phyloP scores from a whole-genome alignment of 352 stramenopile genomes.

The Albugo laibachii region DNA sequence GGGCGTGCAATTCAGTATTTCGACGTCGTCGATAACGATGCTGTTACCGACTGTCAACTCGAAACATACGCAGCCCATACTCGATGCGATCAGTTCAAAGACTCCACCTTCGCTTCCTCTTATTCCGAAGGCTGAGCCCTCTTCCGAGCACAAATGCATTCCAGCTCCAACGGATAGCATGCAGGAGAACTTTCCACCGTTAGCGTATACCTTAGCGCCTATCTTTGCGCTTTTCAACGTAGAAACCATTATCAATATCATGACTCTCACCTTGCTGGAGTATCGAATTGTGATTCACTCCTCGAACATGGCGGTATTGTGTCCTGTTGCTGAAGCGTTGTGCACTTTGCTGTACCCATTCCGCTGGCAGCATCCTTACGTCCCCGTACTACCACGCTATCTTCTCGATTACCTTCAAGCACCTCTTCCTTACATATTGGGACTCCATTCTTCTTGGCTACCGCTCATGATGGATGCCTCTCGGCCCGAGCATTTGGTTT shows the following conservation, averaged over 20 bases:
- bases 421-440: constrained; percentile 63
- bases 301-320: constrained; percentile 48
- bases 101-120: too few relatives aligned
- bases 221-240: constrained; percentile 62
- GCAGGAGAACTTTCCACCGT: constrained; percentile 31
- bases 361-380: constrained; percentile 70
- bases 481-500: constrained; percentile 58
- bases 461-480: constrained; percentile 36
- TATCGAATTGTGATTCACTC: constrained; percentile 67
- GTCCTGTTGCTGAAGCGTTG: constrained; percentile 43
- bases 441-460: constrained; percentile 55
- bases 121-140: too few relatives aligned
- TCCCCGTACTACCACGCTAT: constrained; percentile 58
- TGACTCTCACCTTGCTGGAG: constrained; percentile 48
- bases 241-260: constrained; percentile 46
- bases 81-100: too few relatives aligned
- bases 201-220: constrained; percentile 42
- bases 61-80: background rate
- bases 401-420: constrained; percentile 72
- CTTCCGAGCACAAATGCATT: background rate
- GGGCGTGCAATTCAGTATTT: constrained; percentile 31
- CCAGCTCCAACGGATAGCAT: constrained; percentile 7
- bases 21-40: constrained; percentile 15
- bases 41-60: constrained; percentile 15
- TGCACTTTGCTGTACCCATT: constrained; percentile 73